Evolutionary conservation across 371 early-diverging fungal genomes (phyloP).

Genomic region (Entomophthora muscae): DNA sequence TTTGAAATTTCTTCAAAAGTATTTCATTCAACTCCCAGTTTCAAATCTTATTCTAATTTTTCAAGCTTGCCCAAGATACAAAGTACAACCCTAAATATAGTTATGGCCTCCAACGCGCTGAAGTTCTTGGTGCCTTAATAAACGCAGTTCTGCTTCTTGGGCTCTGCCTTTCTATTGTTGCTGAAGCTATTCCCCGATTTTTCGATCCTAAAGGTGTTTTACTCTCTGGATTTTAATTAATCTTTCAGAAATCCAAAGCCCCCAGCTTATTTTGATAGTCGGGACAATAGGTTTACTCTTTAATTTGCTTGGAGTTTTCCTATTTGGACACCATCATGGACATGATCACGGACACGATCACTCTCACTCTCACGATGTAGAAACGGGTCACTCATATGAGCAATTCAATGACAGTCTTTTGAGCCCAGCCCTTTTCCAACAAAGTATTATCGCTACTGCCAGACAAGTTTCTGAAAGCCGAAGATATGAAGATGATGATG

Average conservation of each 20-base stretch:
- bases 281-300: constrained; percentile 66
- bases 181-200: constrained; percentile 78
- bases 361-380: not conserved
- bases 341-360: constrained; percentile 20
- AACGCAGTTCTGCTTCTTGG: constrained; percentile 81
- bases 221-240: not conserved
- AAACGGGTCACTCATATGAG: not conserved
- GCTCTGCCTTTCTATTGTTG: constrained; percentile 69
- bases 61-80: constrained; percentile 23
- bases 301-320: constrained; percentile 60
- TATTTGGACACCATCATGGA: constrained; percentile 45
- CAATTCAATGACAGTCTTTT: not conserved
- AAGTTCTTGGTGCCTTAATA: constrained; percentile 77
- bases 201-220: constrained; percentile 28
- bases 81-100: constrained; percentile 41
- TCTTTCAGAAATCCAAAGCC: constrained; percentile 36
- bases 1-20: not conserved
- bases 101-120: constrained; percentile 84
- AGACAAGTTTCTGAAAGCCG: constrained; percentile 10
- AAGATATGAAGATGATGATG: constrained; percentile 7
- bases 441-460: constrained; percentile 7
- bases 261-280: constrained; percentile 58
- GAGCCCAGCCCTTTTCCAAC: not conserved
- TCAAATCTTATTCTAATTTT: too few relatives aligned
- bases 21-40: constrained; percentile 1